Percentiles rank a stretch among this genome's conserved stretches.
These are phyloP conservation scores for Rhodofomes roseus DNA, from an alignment of 1,284 basidiomycete species.

Conservation along the genomic window DNA sequence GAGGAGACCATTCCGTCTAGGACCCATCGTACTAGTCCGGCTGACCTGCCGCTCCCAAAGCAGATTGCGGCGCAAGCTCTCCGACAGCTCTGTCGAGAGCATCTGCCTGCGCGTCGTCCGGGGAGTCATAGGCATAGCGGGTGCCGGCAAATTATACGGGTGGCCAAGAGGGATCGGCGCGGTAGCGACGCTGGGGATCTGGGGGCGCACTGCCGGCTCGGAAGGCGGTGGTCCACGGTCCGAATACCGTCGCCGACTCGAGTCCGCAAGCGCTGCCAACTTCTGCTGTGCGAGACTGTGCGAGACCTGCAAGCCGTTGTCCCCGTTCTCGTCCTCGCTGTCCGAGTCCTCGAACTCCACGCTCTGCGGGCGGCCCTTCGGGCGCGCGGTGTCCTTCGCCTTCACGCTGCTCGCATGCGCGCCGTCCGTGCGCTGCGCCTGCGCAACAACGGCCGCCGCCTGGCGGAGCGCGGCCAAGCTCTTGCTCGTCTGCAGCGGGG, in stretches of 20 bases:
- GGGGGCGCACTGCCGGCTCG: slow-evolving; percentile 19
- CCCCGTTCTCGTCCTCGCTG: slow-evolving; percentile 46
- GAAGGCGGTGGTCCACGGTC: slow-evolving; percentile 23
- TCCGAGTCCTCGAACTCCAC: slow-evolving; percentile 64
- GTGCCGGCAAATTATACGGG: slow-evolving; percentile 70
- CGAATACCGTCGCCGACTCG: slow-evolving; percentile 27
- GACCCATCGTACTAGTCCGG: slow-evolving; percentile 44
- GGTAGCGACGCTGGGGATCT: slow-evolving; percentile 26
- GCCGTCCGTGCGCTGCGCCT: slow-evolving; percentile 17
- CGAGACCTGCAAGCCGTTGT: slow-evolving; percentile 50
- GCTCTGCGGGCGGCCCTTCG: slow-evolving; percentile 61
- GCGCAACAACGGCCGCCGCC: slow-evolving; percentile 54
- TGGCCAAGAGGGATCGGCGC: slow-evolving; percentile 60
- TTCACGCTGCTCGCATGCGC: slow-evolving; percentile 4
- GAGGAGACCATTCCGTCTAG: slow-evolving; percentile 29
- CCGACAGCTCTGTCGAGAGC: slow-evolving; percentile 82
- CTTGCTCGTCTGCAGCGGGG: slow-evolving; percentile 52
- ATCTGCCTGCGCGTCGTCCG: slow-evolving; percentile 82
- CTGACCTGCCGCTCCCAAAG: slow-evolving; percentile 81
- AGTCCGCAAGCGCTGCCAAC: slow-evolving; percentile 49
- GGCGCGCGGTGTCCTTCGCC: slow-evolving; percentile 41
- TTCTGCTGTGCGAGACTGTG: slow-evolving; percentile 61
- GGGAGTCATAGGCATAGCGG: slow-evolving; percentile 74
- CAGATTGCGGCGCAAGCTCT: slow-evolving; percentile 78
- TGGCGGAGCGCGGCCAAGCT: slow-evolving; percentile 62